Conservation (phyloP, 2,329 filamentous ascomycete genomes). For the Seiridium cupressi region DNA sequence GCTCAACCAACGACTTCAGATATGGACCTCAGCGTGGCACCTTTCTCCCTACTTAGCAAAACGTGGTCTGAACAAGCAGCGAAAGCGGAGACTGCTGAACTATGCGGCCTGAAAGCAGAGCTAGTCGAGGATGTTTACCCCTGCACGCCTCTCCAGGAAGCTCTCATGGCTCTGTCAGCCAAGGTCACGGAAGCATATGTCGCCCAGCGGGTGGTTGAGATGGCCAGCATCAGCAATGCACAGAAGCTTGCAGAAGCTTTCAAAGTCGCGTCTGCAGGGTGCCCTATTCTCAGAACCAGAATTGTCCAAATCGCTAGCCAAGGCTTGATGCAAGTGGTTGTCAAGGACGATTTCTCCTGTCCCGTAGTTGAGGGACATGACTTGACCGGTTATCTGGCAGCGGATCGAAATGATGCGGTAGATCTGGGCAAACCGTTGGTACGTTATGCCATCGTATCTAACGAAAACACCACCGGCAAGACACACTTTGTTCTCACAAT, state of each 20-base stretch:
- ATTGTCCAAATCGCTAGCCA: constrained; percentile 43
- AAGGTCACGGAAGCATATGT: constrained; percentile 52
- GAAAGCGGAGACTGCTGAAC: constrained; percentile 33
- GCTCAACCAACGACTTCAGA: constrained; percentile 24
- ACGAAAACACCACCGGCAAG: constrained; percentile 24
- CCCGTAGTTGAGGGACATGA: constrained; percentile 30
- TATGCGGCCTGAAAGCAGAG: constrained; percentile 35
- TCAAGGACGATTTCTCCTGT: constrained; percentile 33
- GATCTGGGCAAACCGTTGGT: constrained; percentile 45
- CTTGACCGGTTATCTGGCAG: constrained; percentile 37
- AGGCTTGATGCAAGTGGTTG: constrained; percentile 46
- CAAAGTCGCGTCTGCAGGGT: constrained; percentile 32
- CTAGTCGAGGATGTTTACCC: constrained; percentile 51
- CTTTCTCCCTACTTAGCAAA: constrained; percentile 38
- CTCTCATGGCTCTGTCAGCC: constrained; percentile 50
- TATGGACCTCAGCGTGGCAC: constrained; percentile 22
- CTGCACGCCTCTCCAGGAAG: constrained; percentile 53
- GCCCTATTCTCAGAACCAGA: constrained; percentile 45
- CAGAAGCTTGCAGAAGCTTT: constrained; percentile 41
- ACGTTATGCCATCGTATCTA: constrained; percentile 41
- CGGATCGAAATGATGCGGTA: constrained; percentile 38
- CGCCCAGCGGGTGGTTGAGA: constrained; percentile 44
- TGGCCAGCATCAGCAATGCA: constrained; percentile 34
- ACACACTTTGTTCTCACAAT: constrained; percentile 50
- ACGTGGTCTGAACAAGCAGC: constrained; percentile 33